phyloP scores from a whole-genome alignment of 208 protist species.

The Phytomonas francai region DNA sequence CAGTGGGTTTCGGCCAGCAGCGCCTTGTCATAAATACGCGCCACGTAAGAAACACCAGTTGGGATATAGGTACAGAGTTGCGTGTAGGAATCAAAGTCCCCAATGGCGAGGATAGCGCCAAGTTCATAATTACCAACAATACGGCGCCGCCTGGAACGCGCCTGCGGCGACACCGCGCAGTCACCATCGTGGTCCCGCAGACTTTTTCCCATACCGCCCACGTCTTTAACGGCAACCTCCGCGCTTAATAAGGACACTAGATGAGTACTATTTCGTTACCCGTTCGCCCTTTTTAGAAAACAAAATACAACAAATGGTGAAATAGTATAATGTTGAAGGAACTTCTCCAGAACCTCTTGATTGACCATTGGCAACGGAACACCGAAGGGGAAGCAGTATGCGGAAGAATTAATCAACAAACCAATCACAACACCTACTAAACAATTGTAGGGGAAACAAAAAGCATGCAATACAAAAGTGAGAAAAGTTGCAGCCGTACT shows the following conservation, averaged over 20 bases:
- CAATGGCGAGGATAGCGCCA: constrained; percentile 55
- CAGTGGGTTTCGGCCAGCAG: constrained; percentile 64
- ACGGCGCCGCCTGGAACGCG: constrained; percentile 13
- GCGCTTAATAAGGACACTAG: neutral
- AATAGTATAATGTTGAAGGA: neutral
- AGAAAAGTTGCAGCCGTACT: constrained; percentile 1
- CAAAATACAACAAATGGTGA: neutral
- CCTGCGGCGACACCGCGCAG: no score
- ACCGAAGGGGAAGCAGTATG: neutral
- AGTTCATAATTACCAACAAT: constrained; percentile 85
- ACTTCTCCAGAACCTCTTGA: neutral
- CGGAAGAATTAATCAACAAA: neutral
- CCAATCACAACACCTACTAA: neutral
- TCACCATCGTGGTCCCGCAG: neutral
- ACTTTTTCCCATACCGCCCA: neutral
- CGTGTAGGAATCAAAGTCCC: constrained; percentile 82
- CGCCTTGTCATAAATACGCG: constrained; percentile 75
- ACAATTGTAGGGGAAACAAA: neutral
- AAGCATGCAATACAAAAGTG: neutral
- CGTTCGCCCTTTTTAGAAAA: neutral
- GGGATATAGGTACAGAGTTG: constrained; percentile 73
- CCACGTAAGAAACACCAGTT: constrained; percentile 71
- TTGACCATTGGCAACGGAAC: neutral
- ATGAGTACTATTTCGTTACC: neutral
- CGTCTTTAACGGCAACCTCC: neutral